Conservation (phyloP, 2,329 filamentous ascomycete species). For the Fusarium domesticum region DNA sequence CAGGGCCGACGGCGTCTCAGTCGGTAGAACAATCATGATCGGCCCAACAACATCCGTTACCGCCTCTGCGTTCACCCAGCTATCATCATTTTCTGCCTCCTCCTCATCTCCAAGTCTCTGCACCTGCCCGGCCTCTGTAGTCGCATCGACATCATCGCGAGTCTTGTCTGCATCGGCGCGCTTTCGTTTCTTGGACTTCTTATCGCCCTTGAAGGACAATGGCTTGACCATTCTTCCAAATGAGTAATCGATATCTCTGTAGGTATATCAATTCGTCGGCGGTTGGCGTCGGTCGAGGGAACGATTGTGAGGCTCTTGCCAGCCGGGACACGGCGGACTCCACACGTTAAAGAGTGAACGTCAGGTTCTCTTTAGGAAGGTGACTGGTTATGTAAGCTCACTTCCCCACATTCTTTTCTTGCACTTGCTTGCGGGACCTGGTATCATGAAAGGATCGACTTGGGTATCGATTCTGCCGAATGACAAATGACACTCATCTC, state of each 20-base stretch:
- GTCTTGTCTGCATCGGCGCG: slow-evolving; percentile 55
- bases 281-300: slow-evolving; percentile 6
- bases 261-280: not conserved
- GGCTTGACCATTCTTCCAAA: slow-evolving; percentile 72
- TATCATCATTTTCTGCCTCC: slow-evolving; percentile 65
- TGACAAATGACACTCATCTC: not conserved
- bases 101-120: slow-evolving; percentile 27
- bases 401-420: slow-evolving; percentile 17
- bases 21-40: slow-evolving; percentile 77
- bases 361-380: slow-evolving; percentile 16
- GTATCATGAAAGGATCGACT: not conserved
- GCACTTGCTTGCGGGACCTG: slow-evolving; percentile 5
- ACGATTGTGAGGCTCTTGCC: slow-evolving; percentile 6
- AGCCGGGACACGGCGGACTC: slow-evolving; percentile 35
- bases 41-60: slow-evolving; percentile 76
- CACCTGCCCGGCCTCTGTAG: slow-evolving; percentile 13
- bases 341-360: slow-evolving; percentile 12
- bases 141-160: slow-evolving; percentile 16
- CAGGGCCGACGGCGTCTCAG: slow-evolving; percentile 68
- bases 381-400: slow-evolving; percentile 27
- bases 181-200: slow-evolving; percentile 90
- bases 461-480: not conserved
- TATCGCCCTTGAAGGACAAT: slow-evolving; percentile 94
- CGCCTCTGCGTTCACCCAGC: slow-evolving; percentile 83
- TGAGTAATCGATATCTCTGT: not conserved